Conservation (phyloP, 1,139 yeast species). For the Yamadazyma sp. region DNA sequence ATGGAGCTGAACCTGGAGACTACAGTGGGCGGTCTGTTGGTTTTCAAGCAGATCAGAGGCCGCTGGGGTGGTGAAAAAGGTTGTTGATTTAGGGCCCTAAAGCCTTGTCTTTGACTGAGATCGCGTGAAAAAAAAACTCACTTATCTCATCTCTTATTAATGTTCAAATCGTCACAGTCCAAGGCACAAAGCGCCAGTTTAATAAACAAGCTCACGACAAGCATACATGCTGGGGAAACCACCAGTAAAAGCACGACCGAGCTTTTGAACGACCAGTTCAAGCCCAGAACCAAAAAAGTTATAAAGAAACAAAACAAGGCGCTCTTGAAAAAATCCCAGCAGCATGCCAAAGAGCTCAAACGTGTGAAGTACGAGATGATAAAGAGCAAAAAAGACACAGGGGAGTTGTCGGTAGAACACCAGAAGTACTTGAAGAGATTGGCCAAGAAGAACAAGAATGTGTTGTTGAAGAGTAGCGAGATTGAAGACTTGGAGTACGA, state of each 20-base stretch:
- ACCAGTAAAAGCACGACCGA: slow-evolving; percentile 26
- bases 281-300: slow-evolving; percentile 12
- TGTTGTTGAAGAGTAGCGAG: slow-evolving; percentile 12
- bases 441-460: slow-evolving; percentile 45
- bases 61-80: neutral
- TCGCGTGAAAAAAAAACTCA: neutral
- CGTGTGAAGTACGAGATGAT: slow-evolving; percentile 54
- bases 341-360: slow-evolving; percentile 43
- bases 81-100: too few species aligned
- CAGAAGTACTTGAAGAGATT: slow-evolving; percentile 48
- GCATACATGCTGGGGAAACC: slow-evolving; percentile 5
- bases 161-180: slow-evolving; percentile 12
- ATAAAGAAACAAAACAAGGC: slow-evolving; percentile 31
- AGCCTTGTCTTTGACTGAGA: too few species aligned
- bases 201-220: slow-evolving; percentile 10
- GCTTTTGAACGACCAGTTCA: slow-evolving; percentile 35
- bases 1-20: too few species aligned
- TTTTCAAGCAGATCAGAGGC: neutral
- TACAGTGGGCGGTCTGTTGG: too few species aligned
- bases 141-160: slow-evolving; percentile 11
- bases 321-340: slow-evolving; percentile 27
- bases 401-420: slow-evolving; percentile 44
- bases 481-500: slow-evolving; percentile 8
- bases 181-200: slow-evolving; percentile 9
- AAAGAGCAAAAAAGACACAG: slow-evolving; percentile 34